These are phyloP conservation scores for Epichloe sp. DNA, from an alignment of 2,329 filamentous ascomycete species.

Conservation along the genomic window DNA sequence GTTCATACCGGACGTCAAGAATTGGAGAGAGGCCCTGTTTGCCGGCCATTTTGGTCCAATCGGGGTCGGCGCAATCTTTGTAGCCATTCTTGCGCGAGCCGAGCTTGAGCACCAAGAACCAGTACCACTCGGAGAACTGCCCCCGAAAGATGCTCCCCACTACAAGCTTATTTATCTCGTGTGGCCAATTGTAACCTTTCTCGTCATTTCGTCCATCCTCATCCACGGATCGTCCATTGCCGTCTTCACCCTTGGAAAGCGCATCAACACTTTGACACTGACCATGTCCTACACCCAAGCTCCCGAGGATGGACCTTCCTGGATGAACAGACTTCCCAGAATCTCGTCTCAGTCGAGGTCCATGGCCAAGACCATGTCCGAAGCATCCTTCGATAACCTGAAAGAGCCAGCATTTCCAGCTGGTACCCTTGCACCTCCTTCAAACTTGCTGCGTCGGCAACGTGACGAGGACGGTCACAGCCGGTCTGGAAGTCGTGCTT, in stretches of 20 bases:
- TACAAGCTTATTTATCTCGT: conserved; percentile 71
- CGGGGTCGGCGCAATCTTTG: conserved; percentile 91
- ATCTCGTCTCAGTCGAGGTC: conserved; percentile 59
- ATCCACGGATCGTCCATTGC: conserved; percentile 97
- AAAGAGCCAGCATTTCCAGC: conserved; percentile 49
- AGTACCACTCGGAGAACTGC: conserved; percentile 55
- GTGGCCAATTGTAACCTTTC: conserved; percentile 90
- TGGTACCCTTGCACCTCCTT: conserved; percentile 59
- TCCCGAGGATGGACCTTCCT: conserved; percentile 75
- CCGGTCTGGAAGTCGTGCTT: conserved; percentile 41
- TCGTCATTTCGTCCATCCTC: conserved; percentile 87
- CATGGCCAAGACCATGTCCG: conserved; percentile 72
- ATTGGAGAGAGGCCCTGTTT: conserved; percentile 93
- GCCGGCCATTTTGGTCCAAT: conserved; percentile 97
- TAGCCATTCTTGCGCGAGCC: conserved; percentile 83
- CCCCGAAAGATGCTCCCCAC: conserved; percentile 39
- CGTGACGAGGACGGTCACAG: conserved; percentile 57
- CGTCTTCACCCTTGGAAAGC: conserved; percentile 93
- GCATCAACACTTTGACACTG: conserved; percentile 89
- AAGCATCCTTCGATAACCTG: conserved; percentile 55
- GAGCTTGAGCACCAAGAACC: conserved; percentile 69
- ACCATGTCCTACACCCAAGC: conserved; percentile 93
- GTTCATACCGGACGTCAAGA: conserved; percentile 91
- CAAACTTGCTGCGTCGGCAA: conserved; percentile 69
- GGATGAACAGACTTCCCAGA: conserved; percentile 86